These are phyloP conservation scores for Stygiomarasmius scandens DNA, from an alignment of 1,284 basidiomycete genomes.

Conservation along the genomic window DNA sequence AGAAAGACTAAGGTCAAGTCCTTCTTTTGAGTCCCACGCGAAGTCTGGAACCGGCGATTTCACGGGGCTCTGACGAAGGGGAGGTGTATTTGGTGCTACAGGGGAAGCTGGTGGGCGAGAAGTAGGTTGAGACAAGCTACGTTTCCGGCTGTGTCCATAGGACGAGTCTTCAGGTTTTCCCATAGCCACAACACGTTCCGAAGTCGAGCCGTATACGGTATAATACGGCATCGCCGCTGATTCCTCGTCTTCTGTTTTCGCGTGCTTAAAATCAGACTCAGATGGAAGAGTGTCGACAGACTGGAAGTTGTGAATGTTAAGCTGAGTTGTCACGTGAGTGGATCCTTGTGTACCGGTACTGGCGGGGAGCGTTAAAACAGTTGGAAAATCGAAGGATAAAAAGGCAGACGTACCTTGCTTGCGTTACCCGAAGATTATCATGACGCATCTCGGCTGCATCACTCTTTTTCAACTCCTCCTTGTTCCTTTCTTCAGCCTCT, in stretches of 20 bases:
- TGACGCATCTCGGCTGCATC: background rate
- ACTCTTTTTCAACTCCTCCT: background rate
- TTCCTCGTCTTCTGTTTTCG: no score
- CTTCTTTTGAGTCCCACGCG: constrained; percentile 8
- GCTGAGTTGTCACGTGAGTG: background rate
- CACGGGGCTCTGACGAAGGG: background rate
- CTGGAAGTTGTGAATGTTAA: no score
- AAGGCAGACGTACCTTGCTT: no score
- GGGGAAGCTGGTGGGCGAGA: background rate
- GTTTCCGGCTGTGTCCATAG: background rate
- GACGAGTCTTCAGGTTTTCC: constrained; percentile 42
- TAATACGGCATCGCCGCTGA: constrained; percentile 45
- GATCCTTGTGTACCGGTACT: no score
- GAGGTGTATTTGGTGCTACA: background rate
- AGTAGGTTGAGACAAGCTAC: background rate
- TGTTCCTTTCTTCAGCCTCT: background rate
- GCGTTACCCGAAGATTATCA: no score
- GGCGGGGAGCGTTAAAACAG: no score
- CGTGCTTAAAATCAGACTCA: no score
- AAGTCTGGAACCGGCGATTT: constrained; percentile 1
- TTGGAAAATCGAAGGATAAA: no score
- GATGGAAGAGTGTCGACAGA: no score
- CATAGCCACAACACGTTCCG: constrained; percentile 47
- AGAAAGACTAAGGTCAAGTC: background rate
- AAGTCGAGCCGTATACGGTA: constrained; percentile 52